These are phyloP conservation scores for Basipetospora chlamydospora DNA, from an alignment of 2,329 filamentous ascomycete genomes.

Conservation along the genomic window DNA sequence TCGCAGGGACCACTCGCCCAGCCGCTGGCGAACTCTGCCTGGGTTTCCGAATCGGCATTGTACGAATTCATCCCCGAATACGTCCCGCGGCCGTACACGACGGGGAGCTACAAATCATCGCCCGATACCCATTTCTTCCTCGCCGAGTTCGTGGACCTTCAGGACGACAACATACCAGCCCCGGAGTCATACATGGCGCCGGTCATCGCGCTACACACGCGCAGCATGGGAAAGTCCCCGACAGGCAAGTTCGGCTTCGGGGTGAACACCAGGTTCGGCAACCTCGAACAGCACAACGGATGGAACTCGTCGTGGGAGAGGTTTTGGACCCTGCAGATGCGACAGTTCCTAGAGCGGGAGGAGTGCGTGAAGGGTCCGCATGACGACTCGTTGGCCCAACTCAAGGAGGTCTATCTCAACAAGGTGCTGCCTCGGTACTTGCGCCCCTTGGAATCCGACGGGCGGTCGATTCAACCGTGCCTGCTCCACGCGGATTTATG, in stretches of 20 bases:
- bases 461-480: conserved; percentile 11
- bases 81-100: conserved; percentile 10
- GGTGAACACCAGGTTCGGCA: conserved; percentile 2
- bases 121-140: conserved; percentile 13
- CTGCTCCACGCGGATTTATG: conserved; percentile 14
- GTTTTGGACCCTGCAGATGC: conserved; percentile 12
- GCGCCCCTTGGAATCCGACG: conserved; percentile 11
- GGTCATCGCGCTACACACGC: conserved; percentile 10
- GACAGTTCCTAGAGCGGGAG: conserved; percentile 10
- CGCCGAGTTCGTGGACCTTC: conserved; percentile 13
- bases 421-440: conserved; percentile 13
- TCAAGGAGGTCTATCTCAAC: conserved; percentile 10
- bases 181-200: conserved; percentile 10
- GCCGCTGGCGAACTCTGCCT: conserved; percentile 10
- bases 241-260: conserved; percentile 12
- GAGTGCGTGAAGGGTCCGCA: conserved; percentile 6
- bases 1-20: background rate
- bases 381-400: conserved; percentile 9
- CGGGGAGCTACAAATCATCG: conserved; percentile 10
- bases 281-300: conserved; percentile 11
- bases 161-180: conserved; percentile 11
- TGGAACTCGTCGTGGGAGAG: conserved; percentile 13
- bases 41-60: conserved; percentile 11
- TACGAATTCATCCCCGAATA: conserved; percentile 12
- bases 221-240: conserved; percentile 13